Percentiles rank a stretch among this genome's conserved stretches.
Conservation (phyloP, 305 asterid species). For the Fraxinus ornus region DNA sequence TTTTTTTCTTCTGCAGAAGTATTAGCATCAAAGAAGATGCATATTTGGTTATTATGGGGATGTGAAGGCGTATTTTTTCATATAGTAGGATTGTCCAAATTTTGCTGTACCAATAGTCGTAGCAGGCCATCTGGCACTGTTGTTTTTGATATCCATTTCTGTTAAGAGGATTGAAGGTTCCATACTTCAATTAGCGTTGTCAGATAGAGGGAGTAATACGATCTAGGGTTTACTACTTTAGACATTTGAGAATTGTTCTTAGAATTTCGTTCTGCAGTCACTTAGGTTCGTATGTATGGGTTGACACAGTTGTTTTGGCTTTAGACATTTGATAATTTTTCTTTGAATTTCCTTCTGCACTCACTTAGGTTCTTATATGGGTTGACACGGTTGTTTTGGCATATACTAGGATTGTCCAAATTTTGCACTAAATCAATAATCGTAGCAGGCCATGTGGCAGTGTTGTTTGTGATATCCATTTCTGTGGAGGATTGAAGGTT, state of each 20-base stretch:
- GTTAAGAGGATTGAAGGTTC: background rate
- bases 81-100: background rate
- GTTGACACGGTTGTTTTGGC: background rate
- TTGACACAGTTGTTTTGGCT: background rate
- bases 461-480: background rate
- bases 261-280: background rate
- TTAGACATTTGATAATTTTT: background rate
- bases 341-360: background rate
- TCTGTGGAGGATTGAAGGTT: background rate
- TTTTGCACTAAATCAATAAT: background rate
- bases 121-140: background rate
- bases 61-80: background rate
- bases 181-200: background rate
- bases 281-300: background rate
- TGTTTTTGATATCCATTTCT: background rate
- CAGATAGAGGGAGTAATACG: background rate
- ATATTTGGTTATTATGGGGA: background rate
- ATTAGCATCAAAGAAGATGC: background rate
- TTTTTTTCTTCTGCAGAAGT: background rate
- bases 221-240: background rate
- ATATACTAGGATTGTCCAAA: background rate
- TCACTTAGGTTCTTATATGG: background rate
- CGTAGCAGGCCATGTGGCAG: background rate
- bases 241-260: background rate
- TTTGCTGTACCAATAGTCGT: background rate